Base-by-base conservation (phyloP, 169 alveolate genomes). In the Besnoitia besnoiti region DNA sequence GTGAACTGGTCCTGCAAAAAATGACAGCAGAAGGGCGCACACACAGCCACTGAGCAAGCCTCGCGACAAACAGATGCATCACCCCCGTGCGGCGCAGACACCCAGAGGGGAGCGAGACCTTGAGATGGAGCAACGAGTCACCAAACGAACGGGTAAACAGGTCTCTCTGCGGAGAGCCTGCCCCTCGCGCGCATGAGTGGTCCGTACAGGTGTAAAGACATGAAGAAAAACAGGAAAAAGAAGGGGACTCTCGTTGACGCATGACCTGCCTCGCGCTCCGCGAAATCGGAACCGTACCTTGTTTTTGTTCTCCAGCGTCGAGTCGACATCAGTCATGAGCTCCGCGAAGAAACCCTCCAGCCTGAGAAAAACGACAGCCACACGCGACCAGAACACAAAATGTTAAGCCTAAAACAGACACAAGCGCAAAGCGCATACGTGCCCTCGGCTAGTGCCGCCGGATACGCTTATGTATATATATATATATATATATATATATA, bases 321-420 rank as follows among this genome's bases (percentile, higher is more conserved):
- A 82, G 16, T 88, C 93, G 47, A 94, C 94, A 76, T 90, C 85
- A 76, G 82, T 47, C 96, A 94, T 94, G 94, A 94, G 91, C 37
- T 87, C 96, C 14, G 80, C 37, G 91, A 94, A 94, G 61, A 77
- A 94, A 30, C 79, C 61, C 85, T 80, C 91, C 90, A 89, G 67
- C 42, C 94, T 93, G 92, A 61, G 21, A 90, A 79, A 47, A 46
- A 44, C 42, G 67, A 21, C 12, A 55, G 3, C 24, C 67, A 3
- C 67, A 55, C 67, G 67, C 30, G 33, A 46, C 21, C 8, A 14
- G 39, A 21, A 16, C 16, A 49, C 19, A 14, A 10, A 59, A 77
- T 33, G 14, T 16, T 80, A 16, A 50, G 90, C 82, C 16, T 37
- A 21, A 40, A 7, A 84, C 75, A 77, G 51, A 37, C 82, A 39